phyloP scores from a whole-genome alignment of 257 asterid genomes.

The Linderniella brevidens region DNA sequence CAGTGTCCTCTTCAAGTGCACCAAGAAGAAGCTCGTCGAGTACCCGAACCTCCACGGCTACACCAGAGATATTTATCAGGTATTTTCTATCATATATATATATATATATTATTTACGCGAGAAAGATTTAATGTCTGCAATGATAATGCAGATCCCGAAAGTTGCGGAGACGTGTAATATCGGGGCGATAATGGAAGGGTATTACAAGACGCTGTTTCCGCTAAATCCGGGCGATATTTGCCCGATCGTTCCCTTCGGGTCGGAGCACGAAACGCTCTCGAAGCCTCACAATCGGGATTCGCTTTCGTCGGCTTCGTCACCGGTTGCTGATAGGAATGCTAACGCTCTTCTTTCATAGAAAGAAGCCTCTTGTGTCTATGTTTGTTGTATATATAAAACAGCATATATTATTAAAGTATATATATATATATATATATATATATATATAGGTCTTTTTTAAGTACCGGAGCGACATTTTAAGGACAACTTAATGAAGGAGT shows the following conservation, averaged over 20 bases:
- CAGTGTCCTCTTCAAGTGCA: constrained; percentile 85
- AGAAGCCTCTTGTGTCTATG: not conserved
- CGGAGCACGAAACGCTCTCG: constrained; percentile 30
- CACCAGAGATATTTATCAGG: constrained; percentile 65
- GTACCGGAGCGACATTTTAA: too few species aligned
- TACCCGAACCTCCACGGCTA: constrained; percentile 62
- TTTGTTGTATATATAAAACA: too few species aligned
- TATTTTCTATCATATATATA: not conserved
- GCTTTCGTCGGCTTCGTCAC: not conserved
- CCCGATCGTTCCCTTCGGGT: constrained; percentile 45
- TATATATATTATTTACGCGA: too few species aligned
- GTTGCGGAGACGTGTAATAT: constrained; percentile 83
- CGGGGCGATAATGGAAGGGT: constrained; percentile 69
- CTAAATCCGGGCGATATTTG: constrained; percentile 70
- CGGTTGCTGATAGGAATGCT: constrained; percentile 10
- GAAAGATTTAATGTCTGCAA: not conserved
- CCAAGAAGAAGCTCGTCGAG: constrained; percentile 77
- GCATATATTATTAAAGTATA: too few species aligned
- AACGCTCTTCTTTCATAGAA: constrained; percentile 16
- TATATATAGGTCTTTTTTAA: too few species aligned
- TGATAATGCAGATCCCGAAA: constrained; percentile 50
- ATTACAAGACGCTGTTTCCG: constrained; percentile 75
- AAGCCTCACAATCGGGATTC: constrained; percentile 44
- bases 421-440: too few species aligned
- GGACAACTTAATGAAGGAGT: too few species aligned